Percentiles rank a stretch among this genome's conserved stretches.
phyloP scores from a whole-genome alignment of 2,329 filamentous ascomycete genomes.

The Tolypocladium tundrense region DNA sequence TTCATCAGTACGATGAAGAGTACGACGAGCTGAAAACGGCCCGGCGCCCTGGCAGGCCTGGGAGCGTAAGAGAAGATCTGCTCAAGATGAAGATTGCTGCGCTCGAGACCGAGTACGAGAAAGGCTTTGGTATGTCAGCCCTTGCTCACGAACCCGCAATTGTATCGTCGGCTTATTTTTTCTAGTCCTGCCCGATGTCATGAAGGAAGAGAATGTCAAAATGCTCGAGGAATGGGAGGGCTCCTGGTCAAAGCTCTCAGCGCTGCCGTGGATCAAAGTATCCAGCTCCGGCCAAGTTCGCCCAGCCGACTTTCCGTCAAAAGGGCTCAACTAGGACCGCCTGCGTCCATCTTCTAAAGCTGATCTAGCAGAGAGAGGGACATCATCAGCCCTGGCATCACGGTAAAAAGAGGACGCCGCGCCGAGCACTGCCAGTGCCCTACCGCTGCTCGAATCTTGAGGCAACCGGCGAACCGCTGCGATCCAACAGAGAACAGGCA shows the following conservation, averaged over 20 bases:
- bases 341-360: not conserved
- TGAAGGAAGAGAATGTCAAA: slow-evolving; percentile 52
- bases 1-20: slow-evolving; percentile 62
- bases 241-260: slow-evolving; percentile 70
- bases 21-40: slow-evolving; percentile 54
- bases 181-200: slow-evolving; percentile 64
- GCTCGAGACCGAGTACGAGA: slow-evolving; percentile 70
- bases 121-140: slow-evolving; percentile 59
- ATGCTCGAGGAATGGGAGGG: slow-evolving; percentile 69
- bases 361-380: not conserved
- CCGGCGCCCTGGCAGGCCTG: slow-evolving; percentile 68
- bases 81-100: slow-evolving; percentile 59
- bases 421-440: not conserved
- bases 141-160: not conserved
- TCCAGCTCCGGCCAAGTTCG: slow-evolving; percentile 53
- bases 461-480: not conserved
- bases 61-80: slow-evolving; percentile 66
- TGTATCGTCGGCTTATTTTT: not conserved
- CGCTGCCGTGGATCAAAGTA: slow-evolving; percentile 68
- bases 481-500: not conserved
- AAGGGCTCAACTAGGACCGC: slow-evolving; percentile 15
- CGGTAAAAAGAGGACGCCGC: too few relatives aligned
- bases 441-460: not conserved
- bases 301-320: slow-evolving; percentile 69
- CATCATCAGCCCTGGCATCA: not conserved